These are phyloP conservation scores for Apiotrichum domesticum DNA, from an alignment of 1,284 basidiomycete species.

Conservation along the genomic window DNA sequence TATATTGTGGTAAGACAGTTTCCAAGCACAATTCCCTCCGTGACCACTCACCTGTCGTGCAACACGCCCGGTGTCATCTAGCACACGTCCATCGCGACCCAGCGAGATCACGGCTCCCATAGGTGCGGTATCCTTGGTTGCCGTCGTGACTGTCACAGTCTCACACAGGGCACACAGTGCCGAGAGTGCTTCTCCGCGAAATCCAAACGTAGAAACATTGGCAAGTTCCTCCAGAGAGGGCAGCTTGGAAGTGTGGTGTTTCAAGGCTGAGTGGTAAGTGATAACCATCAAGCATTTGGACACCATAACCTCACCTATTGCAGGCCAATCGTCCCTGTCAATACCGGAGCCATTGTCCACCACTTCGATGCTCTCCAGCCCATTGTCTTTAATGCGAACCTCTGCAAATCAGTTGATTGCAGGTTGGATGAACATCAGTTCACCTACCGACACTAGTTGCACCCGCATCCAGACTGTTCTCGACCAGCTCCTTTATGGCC, in stretches of 20 bases:
- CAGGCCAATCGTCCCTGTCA: slow-evolving; percentile 65
- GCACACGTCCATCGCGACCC: slow-evolving; percentile 58
- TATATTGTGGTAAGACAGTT: slow-evolving; percentile 37
- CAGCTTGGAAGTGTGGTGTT: slow-evolving; percentile 93
- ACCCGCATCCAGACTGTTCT: slow-evolving; percentile 91
- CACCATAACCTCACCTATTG: slow-evolving; percentile 55
- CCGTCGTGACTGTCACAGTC: slow-evolving; percentile 63
- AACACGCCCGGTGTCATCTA: slow-evolving; percentile 53
- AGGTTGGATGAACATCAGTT: neutral
- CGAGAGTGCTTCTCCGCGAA: slow-evolving; percentile 91
- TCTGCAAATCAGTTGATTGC: slow-evolving; percentile 52
- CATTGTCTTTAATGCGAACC: slow-evolving; percentile 83
- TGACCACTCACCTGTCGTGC: slow-evolving; percentile 63
- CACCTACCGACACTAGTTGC: slow-evolving; percentile 76
- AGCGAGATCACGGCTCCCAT: slow-evolving; percentile 73
- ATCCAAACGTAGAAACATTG: slow-evolving; percentile 80
- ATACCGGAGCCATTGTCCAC: slow-evolving; percentile 91
- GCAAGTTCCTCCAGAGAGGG: slow-evolving; percentile 68
- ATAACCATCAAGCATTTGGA: neutral
- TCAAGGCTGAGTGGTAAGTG: slow-evolving; percentile 56
- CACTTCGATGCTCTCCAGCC: slow-evolving; percentile 79
- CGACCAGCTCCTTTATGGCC: slow-evolving; percentile 91
- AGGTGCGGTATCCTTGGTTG: slow-evolving; percentile 63
- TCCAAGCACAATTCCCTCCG: slow-evolving; percentile 36
- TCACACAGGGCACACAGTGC: slow-evolving; percentile 83